Percentiles rank a stretch among this genome's conserved stretches.
phyloP scores from a whole-genome alignment of 2,329 filamentous ascomycete species.

The Epichloe baconii region DNA sequence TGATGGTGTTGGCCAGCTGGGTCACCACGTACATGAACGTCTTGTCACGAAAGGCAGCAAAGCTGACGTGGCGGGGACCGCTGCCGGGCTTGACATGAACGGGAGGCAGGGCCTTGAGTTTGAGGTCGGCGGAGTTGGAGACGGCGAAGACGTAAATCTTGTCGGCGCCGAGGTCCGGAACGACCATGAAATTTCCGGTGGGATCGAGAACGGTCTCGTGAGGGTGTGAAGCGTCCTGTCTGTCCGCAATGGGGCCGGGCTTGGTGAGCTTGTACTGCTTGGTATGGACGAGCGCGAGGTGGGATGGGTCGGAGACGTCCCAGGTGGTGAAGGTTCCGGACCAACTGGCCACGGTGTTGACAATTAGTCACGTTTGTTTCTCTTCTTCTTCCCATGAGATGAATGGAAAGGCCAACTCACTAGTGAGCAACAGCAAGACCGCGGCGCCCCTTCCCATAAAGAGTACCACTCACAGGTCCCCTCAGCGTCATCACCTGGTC shows the following conservation, averaged over 20 bases:
- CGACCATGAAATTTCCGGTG: conserved; percentile 46
- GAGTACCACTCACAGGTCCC: conserved; percentile 31
- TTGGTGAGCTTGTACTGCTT: conserved; percentile 26
- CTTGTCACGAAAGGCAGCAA: conserved; percentile 30
- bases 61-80: conserved; percentile 54
- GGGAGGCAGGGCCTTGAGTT: conserved; percentile 26
- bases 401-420: conserved; percentile 18
- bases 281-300: conserved; percentile 24
- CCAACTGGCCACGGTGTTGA: conserved; percentile 14
- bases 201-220: conserved; percentile 55
- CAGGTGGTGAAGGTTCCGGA: conserved; percentile 31
- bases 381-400: too few relatives aligned
- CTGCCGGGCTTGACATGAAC: conserved; percentile 35
- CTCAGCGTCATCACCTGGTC: conserved; percentile 19
- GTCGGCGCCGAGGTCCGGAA: conserved; percentile 55
- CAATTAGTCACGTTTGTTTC: background rate
- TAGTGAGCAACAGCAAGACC: conserved; percentile 33
- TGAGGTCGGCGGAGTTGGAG: conserved; percentile 23
- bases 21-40: conserved; percentile 47
- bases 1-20: conserved; percentile 46
- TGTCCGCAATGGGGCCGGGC: conserved; percentile 25
- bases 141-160: conserved; percentile 44
- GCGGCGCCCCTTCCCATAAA: conserved; percentile 28
- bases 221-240: conserved; percentile 47
- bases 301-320: conserved; percentile 25